Conservation (phyloP, 2,329 filamentous ascomycete genomes). For the Pleochaeta shiraiana region DNA sequence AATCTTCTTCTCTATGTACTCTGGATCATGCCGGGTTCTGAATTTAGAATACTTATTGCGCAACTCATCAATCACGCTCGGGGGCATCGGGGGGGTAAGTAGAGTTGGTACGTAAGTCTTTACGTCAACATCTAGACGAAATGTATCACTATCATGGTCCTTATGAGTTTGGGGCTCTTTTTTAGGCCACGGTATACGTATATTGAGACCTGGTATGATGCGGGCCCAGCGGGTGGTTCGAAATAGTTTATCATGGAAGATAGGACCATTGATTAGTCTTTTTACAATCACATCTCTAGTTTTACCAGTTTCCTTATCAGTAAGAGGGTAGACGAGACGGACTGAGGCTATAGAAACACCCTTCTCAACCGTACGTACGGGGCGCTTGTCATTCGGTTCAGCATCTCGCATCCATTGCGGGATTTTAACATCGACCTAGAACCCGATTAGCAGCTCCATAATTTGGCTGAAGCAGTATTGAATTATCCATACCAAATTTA, state of each 20-base stretch:
- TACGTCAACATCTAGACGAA: slow-evolving; percentile 52
- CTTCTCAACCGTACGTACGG: slow-evolving; percentile 27
- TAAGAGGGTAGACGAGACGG: slow-evolving; percentile 60
- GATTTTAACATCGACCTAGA: slow-evolving; percentile 22
- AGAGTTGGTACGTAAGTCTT: slow-evolving; percentile 61
- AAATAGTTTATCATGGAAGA: slow-evolving; percentile 28
- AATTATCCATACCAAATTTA: slow-evolving; percentile 38
- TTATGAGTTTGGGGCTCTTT: slow-evolving; percentile 26
- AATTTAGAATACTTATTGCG: slow-evolving; percentile 65
- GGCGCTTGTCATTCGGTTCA: slow-evolving; percentile 20
- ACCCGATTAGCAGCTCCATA: neutral
- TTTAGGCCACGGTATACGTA: slow-evolving; percentile 57
- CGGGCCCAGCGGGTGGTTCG: slow-evolving; percentile 29
- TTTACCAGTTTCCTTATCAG: slow-evolving; percentile 38
- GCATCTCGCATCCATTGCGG: slow-evolving; percentile 21
- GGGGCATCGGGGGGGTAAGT: slow-evolving; percentile 55
- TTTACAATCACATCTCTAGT: slow-evolving; percentile 59
- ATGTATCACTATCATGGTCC: slow-evolving; percentile 45
- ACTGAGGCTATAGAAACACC: slow-evolving; percentile 48
- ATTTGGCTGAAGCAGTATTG: neutral
- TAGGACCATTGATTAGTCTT: slow-evolving; percentile 33
- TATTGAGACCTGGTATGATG: slow-evolving; percentile 48
- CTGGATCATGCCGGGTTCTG: slow-evolving; percentile 56
- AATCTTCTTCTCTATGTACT: slow-evolving; percentile 45
- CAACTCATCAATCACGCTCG: slow-evolving; percentile 62